phyloP scores from a whole-genome alignment of 257 asterid species.

The Catharanthus roseus region DNA sequence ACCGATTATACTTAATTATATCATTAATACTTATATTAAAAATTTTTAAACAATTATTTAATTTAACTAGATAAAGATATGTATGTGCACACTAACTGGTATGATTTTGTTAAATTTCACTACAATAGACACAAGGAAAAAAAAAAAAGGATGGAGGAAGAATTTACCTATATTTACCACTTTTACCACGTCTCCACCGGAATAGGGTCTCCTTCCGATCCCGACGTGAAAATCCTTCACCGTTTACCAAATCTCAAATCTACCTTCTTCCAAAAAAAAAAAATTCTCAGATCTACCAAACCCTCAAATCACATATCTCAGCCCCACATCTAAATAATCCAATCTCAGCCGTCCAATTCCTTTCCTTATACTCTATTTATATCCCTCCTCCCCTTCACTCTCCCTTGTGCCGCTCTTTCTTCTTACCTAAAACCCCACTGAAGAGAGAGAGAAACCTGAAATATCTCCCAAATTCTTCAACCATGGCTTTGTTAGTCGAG shows the following conservation, averaged over 20 bases:
- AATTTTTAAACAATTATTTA: no score
- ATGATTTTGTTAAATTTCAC: no score
- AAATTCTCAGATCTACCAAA: slow-evolving; percentile 22
- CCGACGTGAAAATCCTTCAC: neutral
- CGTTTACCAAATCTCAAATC: slow-evolving; percentile 13
- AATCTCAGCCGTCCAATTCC: slow-evolving; percentile 26
- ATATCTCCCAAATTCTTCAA: neutral
- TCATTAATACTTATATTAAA: no score
- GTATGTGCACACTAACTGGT: no score
- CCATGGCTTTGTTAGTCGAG: slow-evolving; percentile 71
- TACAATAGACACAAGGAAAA: no score
- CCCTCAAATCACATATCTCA: slow-evolving; percentile 12
- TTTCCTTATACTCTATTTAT: slow-evolving; percentile 24
- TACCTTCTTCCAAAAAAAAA: no score
- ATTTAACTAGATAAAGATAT: no score
- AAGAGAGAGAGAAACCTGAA: slow-evolving; percentile 8
- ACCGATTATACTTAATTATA: no score
- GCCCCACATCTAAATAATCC: slow-evolving; percentile 10
- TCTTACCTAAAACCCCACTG: neutral
- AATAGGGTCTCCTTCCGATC: neutral
- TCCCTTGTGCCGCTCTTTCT: slow-evolving; percentile 18
- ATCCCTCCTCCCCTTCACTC: slow-evolving; percentile 5
- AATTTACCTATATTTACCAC: neutral
- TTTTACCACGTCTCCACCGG: neutral
- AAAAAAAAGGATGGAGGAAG: no score